These are phyloP conservation scores for Plasmodium yoelii DNA, from an alignment of 169 alveolate genomes.

Conservation along the genomic window DNA sequence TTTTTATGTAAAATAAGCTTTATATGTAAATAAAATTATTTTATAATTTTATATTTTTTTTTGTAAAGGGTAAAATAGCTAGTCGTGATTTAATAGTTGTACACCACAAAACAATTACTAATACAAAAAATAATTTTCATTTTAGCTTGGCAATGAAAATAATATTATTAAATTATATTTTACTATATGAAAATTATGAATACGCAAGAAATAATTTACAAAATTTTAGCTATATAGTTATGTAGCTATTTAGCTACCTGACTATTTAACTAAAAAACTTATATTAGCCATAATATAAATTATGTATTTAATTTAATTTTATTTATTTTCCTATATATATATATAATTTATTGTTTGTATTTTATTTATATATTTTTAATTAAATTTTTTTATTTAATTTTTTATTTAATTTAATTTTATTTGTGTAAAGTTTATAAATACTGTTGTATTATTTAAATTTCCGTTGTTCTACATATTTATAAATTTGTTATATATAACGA, in stretches of 20 bases:
- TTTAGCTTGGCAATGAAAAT: slow-evolving; percentile 11
- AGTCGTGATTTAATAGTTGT: slow-evolving; percentile 12
- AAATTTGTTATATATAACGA: slow-evolving; percentile 37
- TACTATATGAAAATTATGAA: slow-evolving; percentile 43
- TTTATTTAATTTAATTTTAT: slow-evolving; percentile 6
- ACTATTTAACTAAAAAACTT: slow-evolving; percentile 8
- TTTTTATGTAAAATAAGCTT: slow-evolving; percentile 5
- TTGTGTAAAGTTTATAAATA: slow-evolving; percentile 40
- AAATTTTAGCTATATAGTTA: slow-evolving; percentile 29
- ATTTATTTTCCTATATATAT: background rate
- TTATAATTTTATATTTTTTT: slow-evolving; percentile 38
- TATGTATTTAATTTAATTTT: slow-evolving; percentile 11
- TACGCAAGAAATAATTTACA: slow-evolving; percentile 17
- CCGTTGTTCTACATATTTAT: background rate
- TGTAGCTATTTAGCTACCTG: slow-evolving; percentile 4
- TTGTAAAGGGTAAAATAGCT: slow-evolving; percentile 20
- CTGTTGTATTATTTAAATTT: background rate
- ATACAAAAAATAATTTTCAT: slow-evolving; percentile 17
- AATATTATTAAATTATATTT: slow-evolving; percentile 8
- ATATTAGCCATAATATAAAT: slow-evolving; percentile 1
- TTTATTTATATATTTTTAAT: slow-evolving; percentile 8
- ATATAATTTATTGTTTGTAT: slow-evolving; percentile 10
- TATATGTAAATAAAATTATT: background rate
- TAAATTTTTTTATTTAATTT: slow-evolving; percentile 1
- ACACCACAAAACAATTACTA: slow-evolving; percentile 19